Conservation (phyloP, 1,284 basidiomycete species). For the Moesziomyces parantarcticus region DNA sequence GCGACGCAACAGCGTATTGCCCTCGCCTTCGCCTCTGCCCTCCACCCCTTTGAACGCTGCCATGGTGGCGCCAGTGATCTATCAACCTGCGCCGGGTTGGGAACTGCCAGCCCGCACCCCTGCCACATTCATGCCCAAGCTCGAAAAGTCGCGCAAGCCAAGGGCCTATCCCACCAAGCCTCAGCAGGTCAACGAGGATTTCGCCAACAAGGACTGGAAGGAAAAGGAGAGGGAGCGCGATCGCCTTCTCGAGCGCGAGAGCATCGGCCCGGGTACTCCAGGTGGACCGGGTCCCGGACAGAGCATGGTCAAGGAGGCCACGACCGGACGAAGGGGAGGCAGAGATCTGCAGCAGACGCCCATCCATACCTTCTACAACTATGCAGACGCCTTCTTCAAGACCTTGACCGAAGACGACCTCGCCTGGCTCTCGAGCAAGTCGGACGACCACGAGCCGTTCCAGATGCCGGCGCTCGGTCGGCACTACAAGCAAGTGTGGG, state of each 20-base stretch:
- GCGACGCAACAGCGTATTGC: slow-evolving; percentile 45
- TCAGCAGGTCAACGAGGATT: slow-evolving; percentile 61
- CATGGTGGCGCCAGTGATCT: slow-evolving; percentile 15
- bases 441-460: slow-evolving; percentile 85
- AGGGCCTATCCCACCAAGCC: slow-evolving; percentile 59
- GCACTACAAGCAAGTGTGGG: slow-evolving; percentile 89
- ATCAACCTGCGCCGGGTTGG: slow-evolving; percentile 52
- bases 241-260: slow-evolving; percentile 45
- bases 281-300: slow-evolving; percentile 45
- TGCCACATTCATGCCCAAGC: slow-evolving; percentile 50
- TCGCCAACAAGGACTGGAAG: slow-evolving; percentile 62
- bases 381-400: slow-evolving; percentile 65
- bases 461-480: slow-evolving; percentile 85
- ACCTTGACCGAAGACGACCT: slow-evolving; percentile 67
- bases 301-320: slow-evolving; percentile 48
- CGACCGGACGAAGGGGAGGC: slow-evolving; percentile 47
- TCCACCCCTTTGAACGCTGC: slow-evolving; percentile 27
- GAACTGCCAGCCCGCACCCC: slow-evolving; percentile 55
- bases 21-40: slow-evolving; percentile 41
- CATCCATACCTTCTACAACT: slow-evolving; percentile 62
- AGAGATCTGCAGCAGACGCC: slow-evolving; percentile 62
- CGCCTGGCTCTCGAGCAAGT: slow-evolving; percentile 68
- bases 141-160: slow-evolving; percentile 42
- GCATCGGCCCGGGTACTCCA: slow-evolving; percentile 47
- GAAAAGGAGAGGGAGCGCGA: slow-evolving; percentile 61